Percentiles rank a stretch among this genome's conserved stretches.
phyloP scores from a whole-genome alignment of 2,329 filamentous ascomycete genomes.

The Cladosporium oxysporum region DNA sequence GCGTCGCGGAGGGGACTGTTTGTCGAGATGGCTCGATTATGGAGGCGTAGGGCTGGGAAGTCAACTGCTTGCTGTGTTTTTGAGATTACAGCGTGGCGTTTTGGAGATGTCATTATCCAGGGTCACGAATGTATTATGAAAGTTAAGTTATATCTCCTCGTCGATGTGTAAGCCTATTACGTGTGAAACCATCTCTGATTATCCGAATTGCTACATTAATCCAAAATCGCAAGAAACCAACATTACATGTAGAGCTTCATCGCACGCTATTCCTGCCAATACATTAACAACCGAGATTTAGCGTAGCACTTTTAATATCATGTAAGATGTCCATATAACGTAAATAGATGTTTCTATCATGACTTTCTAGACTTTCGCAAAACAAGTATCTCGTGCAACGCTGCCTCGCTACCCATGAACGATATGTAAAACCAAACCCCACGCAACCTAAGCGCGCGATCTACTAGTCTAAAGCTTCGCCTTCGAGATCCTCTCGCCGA shows the following conservation, averaged over 20 bases:
- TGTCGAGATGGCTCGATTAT: conserved; percentile 34
- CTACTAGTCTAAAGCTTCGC: not conserved
- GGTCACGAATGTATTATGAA: not conserved
- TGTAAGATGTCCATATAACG: not conserved
- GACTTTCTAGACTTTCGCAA: not conserved
- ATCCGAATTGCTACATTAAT: not conserved
- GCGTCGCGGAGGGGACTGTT: conserved; percentile 33
- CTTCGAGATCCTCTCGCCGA: conserved; percentile 24
- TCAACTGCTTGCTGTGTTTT: not conserved
- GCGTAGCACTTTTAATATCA: not conserved
- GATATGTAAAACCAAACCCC: not conserved
- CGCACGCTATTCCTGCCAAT: not conserved
- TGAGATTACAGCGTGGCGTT: not conserved
- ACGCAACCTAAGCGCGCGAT: not conserved
- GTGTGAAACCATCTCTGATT: not conserved
- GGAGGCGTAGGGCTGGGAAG: conserved; percentile 12
- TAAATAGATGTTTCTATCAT: not conserved
- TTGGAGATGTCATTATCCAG: not conserved
- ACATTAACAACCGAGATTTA: not conserved
- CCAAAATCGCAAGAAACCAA: not conserved
- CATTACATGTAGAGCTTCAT: not conserved
- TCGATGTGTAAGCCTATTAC: not conserved
- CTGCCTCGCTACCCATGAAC: not conserved
- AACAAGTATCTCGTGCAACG: not conserved
- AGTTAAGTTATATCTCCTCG: not conserved